These are phyloP conservation scores for Saitoella complicata DNA, from an alignment of 805 yeast genomes.

Conservation along the genomic window DNA sequence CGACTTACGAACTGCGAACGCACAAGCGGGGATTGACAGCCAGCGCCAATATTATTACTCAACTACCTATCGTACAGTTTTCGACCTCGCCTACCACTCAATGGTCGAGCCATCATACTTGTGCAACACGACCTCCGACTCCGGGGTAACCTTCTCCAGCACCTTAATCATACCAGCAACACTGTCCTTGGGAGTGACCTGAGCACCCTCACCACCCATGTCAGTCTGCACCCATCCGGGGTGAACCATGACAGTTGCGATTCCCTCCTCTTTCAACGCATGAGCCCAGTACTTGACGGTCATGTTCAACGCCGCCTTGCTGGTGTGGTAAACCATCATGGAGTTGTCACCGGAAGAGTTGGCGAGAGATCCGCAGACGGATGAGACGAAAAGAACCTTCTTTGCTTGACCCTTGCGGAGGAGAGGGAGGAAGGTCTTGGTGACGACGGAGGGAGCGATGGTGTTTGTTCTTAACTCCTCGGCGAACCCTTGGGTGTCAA, in stretches of 20 bases:
- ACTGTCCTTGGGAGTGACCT: neutral
- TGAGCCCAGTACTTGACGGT: neutral
- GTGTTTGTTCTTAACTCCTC: neutral
- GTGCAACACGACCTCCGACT: too few relatives aligned
- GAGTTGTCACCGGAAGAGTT: neutral
- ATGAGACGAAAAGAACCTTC: conserved; percentile 1
- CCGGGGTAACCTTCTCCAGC: neutral
- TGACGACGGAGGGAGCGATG: neutral
- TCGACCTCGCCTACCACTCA: too few relatives aligned
- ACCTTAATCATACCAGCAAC: neutral
- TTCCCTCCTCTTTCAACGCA: neutral
- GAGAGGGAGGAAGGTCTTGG: neutral
- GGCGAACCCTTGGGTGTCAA: neutral
- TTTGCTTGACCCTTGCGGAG: neutral
- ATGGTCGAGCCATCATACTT: too few relatives aligned
- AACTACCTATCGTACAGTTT: too few relatives aligned
- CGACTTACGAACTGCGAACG: too few relatives aligned
- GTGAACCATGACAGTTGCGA: neutral
- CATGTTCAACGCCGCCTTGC: neutral
- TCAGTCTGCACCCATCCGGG: neutral
- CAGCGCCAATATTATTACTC: too few relatives aligned
- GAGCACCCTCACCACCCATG: neutral
- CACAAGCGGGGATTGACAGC: too few relatives aligned
- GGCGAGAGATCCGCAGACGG: neutral
- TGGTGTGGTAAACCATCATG: neutral